phyloP scores from a whole-genome alignment of 768 basidiomycete species.

The Russula abietina region DNA sequence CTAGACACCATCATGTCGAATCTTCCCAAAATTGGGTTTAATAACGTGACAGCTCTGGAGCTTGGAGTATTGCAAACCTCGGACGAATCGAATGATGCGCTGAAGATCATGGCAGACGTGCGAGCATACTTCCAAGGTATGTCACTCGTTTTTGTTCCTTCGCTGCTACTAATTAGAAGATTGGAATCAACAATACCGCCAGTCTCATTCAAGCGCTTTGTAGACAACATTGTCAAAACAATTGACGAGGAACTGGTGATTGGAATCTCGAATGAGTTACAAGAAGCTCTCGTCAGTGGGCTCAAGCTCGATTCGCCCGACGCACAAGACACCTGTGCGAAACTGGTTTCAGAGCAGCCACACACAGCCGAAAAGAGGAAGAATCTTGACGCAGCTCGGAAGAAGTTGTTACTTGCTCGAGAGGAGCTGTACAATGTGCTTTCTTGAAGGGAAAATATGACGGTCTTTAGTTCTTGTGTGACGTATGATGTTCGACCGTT shows the following conservation, averaged over 20 bases:
- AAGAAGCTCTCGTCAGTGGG: slow-evolving; percentile 41
- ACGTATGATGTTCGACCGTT: neutral
- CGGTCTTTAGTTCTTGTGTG: neutral
- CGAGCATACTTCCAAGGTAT: slow-evolving; percentile 72
- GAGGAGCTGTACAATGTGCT: slow-evolving; percentile 33
- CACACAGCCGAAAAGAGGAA: slow-evolving; percentile 40
- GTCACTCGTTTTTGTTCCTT: slow-evolving; percentile 14
- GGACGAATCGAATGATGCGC: slow-evolving; percentile 49
- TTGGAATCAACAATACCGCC: neutral
- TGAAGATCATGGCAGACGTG: slow-evolving; percentile 66
- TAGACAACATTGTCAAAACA: slow-evolving; percentile 34
- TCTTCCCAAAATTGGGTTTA: slow-evolving; percentile 37
- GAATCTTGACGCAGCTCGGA: slow-evolving; percentile 46
- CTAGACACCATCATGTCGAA: neutral
- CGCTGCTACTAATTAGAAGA: neutral
- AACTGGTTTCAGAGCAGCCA: slow-evolving; percentile 47
- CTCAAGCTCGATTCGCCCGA: slow-evolving; percentile 49
- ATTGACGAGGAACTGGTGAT: slow-evolving; percentile 50
- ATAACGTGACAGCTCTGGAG: slow-evolving; percentile 37
- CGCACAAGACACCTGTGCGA: slow-evolving; percentile 42
- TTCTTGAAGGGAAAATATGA: neutral
- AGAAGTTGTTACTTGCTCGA: slow-evolving; percentile 44
- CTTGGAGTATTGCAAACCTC: slow-evolving; percentile 40
- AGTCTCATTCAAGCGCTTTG: slow-evolving; percentile 46
- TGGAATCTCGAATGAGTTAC: slow-evolving; percentile 44